These are phyloP conservation scores for Pseudogymnoascus sp. DNA, from an alignment of 2,329 filamentous ascomycete genomes.

Conservation along the genomic window DNA sequence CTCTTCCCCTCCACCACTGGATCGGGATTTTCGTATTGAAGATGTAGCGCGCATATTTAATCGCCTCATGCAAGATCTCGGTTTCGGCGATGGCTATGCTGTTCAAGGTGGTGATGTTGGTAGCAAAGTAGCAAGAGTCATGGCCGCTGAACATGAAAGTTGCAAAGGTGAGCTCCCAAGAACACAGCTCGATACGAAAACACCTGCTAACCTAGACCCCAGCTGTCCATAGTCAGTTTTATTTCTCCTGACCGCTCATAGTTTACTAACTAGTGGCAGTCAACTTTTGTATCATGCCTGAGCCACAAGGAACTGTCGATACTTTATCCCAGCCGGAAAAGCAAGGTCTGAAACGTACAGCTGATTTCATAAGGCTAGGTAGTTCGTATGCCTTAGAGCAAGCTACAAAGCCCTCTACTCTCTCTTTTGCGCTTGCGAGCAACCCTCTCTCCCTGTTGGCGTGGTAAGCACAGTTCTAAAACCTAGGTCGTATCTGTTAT, in stretches of 20 bases:
- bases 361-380: slow-evolving; percentile 36
- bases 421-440: slow-evolving; percentile 61
- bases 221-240: slow-evolving; percentile 30
- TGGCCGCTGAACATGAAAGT: slow-evolving; percentile 36
- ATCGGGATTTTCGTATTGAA: slow-evolving; percentile 35
- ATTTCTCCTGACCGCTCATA: not conserved
- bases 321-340: slow-evolving; percentile 28
- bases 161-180: slow-evolving; percentile 30
- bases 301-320: not conserved
- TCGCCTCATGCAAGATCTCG: slow-evolving; percentile 13
- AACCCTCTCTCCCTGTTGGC: slow-evolving; percentile 61
- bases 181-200: slow-evolving; percentile 26
- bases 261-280: slow-evolving; percentile 8
- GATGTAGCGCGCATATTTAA: not conserved
- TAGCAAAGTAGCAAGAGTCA: slow-evolving; percentile 34
- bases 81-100: slow-evolving; percentile 15
- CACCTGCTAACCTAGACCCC: slow-evolving; percentile 18
- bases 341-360: slow-evolving; percentile 30
- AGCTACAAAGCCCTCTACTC: slow-evolving; percentile 55
- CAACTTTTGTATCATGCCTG: slow-evolving; percentile 8
- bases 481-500: not conserved
- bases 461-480: slow-evolving; percentile 41
- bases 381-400: slow-evolving; percentile 46
- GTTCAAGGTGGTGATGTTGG: slow-evolving; percentile 32
- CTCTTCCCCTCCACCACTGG: slow-evolving; percentile 29